A percentile compares a stretch with the other conserved stretches of the same genome.
Evolutionary conservation across 345 rosid species (phyloP).

Genomic region (Cochlearia excelsa): DNA sequence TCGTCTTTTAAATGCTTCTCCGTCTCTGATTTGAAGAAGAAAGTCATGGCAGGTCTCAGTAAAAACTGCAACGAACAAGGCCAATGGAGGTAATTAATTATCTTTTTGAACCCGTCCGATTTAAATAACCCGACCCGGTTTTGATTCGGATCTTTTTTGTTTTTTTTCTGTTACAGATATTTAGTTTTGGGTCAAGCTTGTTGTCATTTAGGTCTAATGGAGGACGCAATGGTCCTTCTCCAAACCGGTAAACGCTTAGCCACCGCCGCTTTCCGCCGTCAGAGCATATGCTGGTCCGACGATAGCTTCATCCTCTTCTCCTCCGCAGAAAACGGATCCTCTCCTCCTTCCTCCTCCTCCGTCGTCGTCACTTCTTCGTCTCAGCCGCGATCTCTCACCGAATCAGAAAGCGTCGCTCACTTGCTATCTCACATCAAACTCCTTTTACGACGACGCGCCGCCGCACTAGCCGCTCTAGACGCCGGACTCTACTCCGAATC

Average conservation of each 20-base stretch:
- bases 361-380: constrained; percentile 40
- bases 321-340: constrained; percentile 26
- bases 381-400: constrained; percentile 53
- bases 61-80: constrained; percentile 76
- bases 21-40: constrained; percentile 86
- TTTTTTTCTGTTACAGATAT: constrained; percentile 51
- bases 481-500: constrained; percentile 89
- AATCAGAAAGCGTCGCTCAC: constrained; percentile 63
- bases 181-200: constrained; percentile 90
- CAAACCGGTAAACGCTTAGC: constrained; percentile 96
- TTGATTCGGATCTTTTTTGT: constrained; percentile 23
- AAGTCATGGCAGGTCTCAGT: constrained; percentile 76
- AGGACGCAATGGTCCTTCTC: constrained; percentile 95
- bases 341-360: constrained; percentile 29
- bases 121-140: constrained; percentile 15
- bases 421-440: constrained; percentile 78
- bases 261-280: constrained; percentile 92
- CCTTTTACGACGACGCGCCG: constrained; percentile 81
- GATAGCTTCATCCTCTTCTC: constrained; percentile 72
- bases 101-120: background rate
- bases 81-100: constrained; percentile 72
- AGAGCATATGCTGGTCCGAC: constrained; percentile 80
- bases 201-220: constrained; percentile 91
- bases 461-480: constrained; percentile 86
- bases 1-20: constrained; percentile 83